A percentile compares a stretch with the other conserved stretches of the same genome.
phyloP scores from a whole-genome alignment of 805 yeast genomes.

The Barnettozyma salicaria region DNA sequence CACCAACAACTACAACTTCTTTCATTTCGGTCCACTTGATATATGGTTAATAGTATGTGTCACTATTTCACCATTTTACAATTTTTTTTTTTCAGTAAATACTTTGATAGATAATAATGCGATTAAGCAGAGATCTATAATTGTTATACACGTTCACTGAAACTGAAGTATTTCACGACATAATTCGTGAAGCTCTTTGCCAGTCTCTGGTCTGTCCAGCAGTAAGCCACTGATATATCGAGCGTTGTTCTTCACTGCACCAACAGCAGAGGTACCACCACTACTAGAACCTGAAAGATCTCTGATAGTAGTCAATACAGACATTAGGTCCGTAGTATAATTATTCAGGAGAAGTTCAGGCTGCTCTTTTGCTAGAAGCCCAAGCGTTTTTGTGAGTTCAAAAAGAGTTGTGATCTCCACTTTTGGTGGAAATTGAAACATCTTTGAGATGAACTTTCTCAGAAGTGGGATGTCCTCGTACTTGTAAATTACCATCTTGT shows the following conservation, averaged over 20 bases:
- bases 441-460: slow-evolving; percentile 8
- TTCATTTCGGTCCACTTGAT: no score
- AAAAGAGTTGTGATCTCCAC: slow-evolving; percentile 20
- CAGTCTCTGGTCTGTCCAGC: slow-evolving; percentile 2
- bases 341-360: slow-evolving; percentile 12
- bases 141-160: no score
- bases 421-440: slow-evolving; percentile 12
- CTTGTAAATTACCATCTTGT: slow-evolving; percentile 21
- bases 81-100: no score
- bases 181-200: not conserved
- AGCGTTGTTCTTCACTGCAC: slow-evolving; percentile 21
- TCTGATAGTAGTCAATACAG: slow-evolving; percentile 10
- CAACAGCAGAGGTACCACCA: no score
- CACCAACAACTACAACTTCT: no score
- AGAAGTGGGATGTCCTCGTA: slow-evolving; percentile 4
- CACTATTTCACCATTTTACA: no score
- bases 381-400: slow-evolving; percentile 25
- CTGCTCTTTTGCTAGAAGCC: slow-evolving; percentile 18
- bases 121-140: no score
- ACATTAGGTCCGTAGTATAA: slow-evolving; percentile 9
- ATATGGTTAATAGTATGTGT: no score
- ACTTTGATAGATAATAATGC: no score
- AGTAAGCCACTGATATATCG: slow-evolving; percentile 19
- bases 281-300: not conserved
- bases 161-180: slow-evolving; percentile 10